These are phyloP conservation scores for Sextonia rubra DNA, from an alignment of 164 flowering plant species.

Conservation along the genomic window DNA sequence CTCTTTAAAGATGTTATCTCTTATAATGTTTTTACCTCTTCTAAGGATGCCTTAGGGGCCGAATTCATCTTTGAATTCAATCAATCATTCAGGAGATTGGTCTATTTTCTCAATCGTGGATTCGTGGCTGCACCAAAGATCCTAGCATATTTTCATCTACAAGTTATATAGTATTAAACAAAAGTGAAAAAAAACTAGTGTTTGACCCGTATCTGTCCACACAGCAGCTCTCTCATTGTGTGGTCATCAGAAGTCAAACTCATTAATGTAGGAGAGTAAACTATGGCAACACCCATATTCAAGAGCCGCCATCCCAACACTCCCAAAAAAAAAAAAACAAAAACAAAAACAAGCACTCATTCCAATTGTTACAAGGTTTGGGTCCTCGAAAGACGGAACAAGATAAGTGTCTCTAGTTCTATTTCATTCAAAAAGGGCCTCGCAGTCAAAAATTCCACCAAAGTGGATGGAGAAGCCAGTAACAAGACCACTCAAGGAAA, in stretches of 20 bases:
- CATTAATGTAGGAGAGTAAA: slow-evolving; percentile 59
- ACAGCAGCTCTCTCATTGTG: slow-evolving; percentile 55
- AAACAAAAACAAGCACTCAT: neutral
- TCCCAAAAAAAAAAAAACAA: too few species aligned
- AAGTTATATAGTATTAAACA: neutral
- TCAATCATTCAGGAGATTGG: too few species aligned
- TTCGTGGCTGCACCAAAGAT: too few species aligned
- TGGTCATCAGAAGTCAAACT: slow-evolving; percentile 71
- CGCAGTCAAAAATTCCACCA: neutral
- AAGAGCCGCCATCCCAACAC: slow-evolving; percentile 54
- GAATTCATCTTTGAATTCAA: neutral
- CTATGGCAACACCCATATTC: slow-evolving; percentile 48
- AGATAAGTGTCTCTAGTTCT: neutral
- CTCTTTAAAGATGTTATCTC: too few species aligned
- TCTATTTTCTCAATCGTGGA: too few species aligned
- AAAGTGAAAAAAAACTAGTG: slow-evolving; percentile 12
- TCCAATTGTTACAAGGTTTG: neutral
- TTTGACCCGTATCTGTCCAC: slow-evolving; percentile 93
- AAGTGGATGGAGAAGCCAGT: neutral
- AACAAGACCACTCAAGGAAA: too few species aligned
- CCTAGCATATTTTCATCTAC: neutral
- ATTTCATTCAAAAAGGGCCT: neutral
- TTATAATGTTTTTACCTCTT: too few species aligned
- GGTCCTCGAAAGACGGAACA: neutral
- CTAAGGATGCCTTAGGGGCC: neutral